Evolutionary conservation across 2,329 filamentous ascomycete species (phyloP).

Genomic region (Venturia pyrina): DNA sequence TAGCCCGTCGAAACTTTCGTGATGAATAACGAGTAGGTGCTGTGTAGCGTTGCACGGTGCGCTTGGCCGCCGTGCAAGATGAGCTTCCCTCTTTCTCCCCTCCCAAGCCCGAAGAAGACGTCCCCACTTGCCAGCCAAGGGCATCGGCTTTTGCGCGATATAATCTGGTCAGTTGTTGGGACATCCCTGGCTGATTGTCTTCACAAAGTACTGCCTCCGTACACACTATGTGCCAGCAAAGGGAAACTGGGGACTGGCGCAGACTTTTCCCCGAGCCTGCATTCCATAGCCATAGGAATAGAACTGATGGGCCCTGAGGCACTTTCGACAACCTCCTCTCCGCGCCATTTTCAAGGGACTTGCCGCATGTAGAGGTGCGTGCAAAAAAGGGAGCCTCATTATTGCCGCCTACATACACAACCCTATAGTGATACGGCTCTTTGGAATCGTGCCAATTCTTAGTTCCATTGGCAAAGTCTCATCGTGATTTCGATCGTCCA

Average conservation of each 20-base stretch:
- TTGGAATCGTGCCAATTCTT: slow-evolving; percentile 8
- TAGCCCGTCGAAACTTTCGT: not conserved
- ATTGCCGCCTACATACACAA: not conserved
- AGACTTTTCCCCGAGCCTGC: not conserved
- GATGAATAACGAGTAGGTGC: not conserved
- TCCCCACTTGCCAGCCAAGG: not conserved
- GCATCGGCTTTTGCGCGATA: not conserved
- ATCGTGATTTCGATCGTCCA: not conserved
- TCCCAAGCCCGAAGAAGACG: not conserved
- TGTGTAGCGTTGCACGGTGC: too few relatives aligned
- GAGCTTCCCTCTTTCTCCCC: not conserved
- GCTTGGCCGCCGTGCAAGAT: too few relatives aligned
- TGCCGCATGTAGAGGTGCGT: not conserved
- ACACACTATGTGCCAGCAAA: too few relatives aligned
- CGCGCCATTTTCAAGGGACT: not conserved
- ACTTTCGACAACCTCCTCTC: not conserved
- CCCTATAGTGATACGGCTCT: not conserved
- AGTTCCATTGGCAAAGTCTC: slow-evolving; percentile 5
- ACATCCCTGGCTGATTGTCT: not conserved
- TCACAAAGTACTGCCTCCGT: not conserved
- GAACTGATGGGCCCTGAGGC: too few relatives aligned
- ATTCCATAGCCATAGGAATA: too few relatives aligned
- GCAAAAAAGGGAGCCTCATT: not conserved
- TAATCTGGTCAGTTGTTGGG: not conserved
- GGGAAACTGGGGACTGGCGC: not conserved